Evolutionary conservation across 805 yeast species (phyloP), one percentile per base, ranked within the genome.

Genomic region (Torulaspora delbrueckii): DNA sequence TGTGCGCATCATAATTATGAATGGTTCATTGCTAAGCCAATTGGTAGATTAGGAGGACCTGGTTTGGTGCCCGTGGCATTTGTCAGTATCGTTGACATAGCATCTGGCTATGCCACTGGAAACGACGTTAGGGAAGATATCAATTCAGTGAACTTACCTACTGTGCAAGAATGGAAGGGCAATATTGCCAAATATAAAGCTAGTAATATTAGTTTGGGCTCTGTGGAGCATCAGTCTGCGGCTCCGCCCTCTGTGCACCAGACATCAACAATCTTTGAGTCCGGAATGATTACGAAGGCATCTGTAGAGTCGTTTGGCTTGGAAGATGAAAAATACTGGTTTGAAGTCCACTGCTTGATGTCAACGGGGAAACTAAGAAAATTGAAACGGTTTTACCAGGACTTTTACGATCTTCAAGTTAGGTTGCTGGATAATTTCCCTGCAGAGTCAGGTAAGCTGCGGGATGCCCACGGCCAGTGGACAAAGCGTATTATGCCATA

Each of bases 1-100:
- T 91, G 96, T 67, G 99, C 99, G 2, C 97, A 91, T 66, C 95
- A 91, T 61, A 89, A 88, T 45, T 85, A 74, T 53, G 99, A 95
- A 68, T 93, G 99, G 99, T 90, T 89, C 57, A 93, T 93, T 48
- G 98, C 97, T 4, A 93, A 93, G 64, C 96, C 96, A 10, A 86
- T 93, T 35, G 95, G 91, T 48, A 74, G 97, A 44, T 72, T 93
- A 31, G 98, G 99, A 22, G 99, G 97, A 0, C 98, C 98, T 0
- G 99, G 99, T 1, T 73, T 93, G 37, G 95, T 93, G 6, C 99
- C 99, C 0, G 90, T 87, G 4, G 78, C 86, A 14, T 93, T 86
- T 59, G 93, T 93, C 19, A 86, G 88, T 59, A 76, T 91, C 30
- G 79, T 91, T 33, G 96, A 93, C 64, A 75, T 89, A 47, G 71